Base-by-base conservation (phyloP, 2,329 filamentous ascomycete species). In the Fusarium siculi region DNA sequence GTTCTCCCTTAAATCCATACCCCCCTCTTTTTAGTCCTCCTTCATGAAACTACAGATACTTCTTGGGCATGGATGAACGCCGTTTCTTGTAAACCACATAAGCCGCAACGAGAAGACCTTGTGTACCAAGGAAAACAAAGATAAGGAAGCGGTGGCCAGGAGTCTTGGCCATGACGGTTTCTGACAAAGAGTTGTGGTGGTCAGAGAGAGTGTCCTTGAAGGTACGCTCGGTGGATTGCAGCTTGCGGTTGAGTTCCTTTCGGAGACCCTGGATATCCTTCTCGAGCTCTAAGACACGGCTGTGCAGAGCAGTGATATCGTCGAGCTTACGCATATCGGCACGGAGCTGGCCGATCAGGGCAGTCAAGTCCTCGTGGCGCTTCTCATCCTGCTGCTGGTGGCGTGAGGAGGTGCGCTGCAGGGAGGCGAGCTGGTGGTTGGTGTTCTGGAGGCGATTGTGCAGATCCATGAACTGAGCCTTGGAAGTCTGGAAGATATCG, bases 11-110 rank as follows among this genome's bases (percentile, higher is more conserved):
- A 7, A 28, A 42, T 46, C 34, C 39, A 16, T 30, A 58, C 12
- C 47, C 34, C 58, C 60, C 46, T 30, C 58, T 67, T 54, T 76
- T 74, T 68, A n/a, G 50, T 7, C 42, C 16, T 19, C 25, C 39
- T 32, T 34, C 16, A 34, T 28, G 10, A 36, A 43, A 43, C 79
- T 86, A 97, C 80, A 97, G 84, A 82, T 95, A 98, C 85, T 98
- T 98, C 88, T 97, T 97, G n/a, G 94, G 94, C 81, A 91, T 90
- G 72, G 87, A 90, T 43, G 89, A 87, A 83, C 92, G 90, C 79
- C 92, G 91, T 76, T 91, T 89, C 88, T 97, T 97, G 84, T 97
- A 97, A 66, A 91, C 80, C 42, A 94, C 81, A 79, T 95, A 97
- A 2, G 87, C 88, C 5, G 83, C 90, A 1, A 90, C 89, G 37